Evolutionary conservation across 495 filamentous ascomycete genomes (phyloP), one percentile per base, ranked within the genome.

Genomic region (Cladorrhinum samala): DNA sequence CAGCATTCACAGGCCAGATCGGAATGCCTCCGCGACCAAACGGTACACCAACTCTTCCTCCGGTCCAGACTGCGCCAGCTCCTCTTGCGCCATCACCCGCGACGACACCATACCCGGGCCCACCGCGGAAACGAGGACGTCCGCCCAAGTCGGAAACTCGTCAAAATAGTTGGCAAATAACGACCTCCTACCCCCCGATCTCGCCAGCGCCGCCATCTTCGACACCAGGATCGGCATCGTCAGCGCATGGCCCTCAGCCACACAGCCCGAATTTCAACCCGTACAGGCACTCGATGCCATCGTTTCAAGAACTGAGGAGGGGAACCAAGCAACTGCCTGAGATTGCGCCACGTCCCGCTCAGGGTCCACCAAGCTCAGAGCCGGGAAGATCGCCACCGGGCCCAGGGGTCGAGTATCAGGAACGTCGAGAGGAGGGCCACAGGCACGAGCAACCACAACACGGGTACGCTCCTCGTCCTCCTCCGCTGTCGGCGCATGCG

Each of bases 1-100:
- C 69, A 70, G 48, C 66, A 64, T 25, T 38, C 25, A 19, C 51
- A 27, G 16, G 21, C 6, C 61, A 53, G 3, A 52, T 56, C 17
- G 59, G 51, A 41, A 64, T 66, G 18, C 68, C 71, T 17, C 69
- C 68, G 17, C 64, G 67, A 44, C 64, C 68, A 3, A 74, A 72
- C 53, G 72, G 71, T 46, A 71, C 67, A 47, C 49, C 64, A 6
- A 47, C 64, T 41, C 20, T 56, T 21, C 54, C 59, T 6, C 46
- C 59, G 18, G 55, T 58, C 18, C 55, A 60, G 17, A 62, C 50
- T 36, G 58, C 65, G 39, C 46, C 66, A 19, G 52, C 65, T 37
- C 55, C 24, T 25, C 45, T n/a, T 33, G 23, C 23, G 9, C 16
- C 45, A 1, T 20, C 23, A 16, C 45, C 69, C 16, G 51, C 51